Percentiles rank a stretch among this genome's conserved stretches.
Conservation (phyloP, 2,329 filamentous ascomycete genomes). For the Trichoderma harzianum region DNA sequence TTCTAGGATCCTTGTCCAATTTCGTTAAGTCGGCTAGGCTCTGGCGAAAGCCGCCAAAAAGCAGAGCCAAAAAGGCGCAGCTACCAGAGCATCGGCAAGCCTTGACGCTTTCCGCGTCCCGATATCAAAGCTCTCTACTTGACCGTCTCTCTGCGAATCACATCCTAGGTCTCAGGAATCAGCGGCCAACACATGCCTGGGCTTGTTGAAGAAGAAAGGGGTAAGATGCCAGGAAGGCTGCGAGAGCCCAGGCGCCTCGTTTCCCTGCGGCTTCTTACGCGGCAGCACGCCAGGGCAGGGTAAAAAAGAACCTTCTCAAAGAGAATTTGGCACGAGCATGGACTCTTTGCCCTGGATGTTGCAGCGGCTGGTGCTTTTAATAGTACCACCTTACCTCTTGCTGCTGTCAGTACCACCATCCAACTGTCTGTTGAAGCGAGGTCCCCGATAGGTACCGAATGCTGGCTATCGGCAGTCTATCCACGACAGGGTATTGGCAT, state of each 20-base stretch:
- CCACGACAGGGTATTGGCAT: background rate
- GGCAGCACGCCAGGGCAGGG: background rate
- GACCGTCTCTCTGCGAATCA: background rate
- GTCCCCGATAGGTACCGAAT: background rate
- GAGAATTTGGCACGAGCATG: background rate
- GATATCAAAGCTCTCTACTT: background rate
- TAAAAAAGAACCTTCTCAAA: background rate
- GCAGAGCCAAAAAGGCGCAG: background rate
- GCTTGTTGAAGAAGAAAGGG: background rate
- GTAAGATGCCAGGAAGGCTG: background rate
- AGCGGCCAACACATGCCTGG: background rate
- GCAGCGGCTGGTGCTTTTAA: background rate
- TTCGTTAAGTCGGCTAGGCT: background rate
- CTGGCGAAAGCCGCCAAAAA: background rate
- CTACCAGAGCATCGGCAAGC: background rate
- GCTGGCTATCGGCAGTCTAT: background rate
- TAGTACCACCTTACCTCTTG: background rate
- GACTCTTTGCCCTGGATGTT: background rate
- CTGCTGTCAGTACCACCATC: background rate
- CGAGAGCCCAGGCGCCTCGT: background rate
- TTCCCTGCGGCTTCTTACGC: background rate
- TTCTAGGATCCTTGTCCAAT: background rate
- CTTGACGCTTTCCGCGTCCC: background rate
- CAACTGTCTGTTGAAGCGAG: background rate
- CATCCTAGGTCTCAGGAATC: background rate